Conservation (phyloP, 1,139 yeast species). For the Taphrina sp. region DNA sequence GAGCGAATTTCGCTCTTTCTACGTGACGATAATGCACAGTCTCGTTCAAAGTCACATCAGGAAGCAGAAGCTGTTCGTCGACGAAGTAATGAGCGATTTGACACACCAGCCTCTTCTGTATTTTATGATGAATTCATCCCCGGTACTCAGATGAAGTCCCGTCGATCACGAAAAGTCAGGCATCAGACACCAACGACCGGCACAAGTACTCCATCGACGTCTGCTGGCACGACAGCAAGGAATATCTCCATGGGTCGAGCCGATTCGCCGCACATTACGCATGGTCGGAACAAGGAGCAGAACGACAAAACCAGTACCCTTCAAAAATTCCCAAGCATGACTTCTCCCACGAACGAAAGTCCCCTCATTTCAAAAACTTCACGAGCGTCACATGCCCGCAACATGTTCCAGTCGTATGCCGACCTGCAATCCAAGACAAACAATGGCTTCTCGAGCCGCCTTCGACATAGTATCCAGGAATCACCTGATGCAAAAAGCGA, state of each 20-base stretch:
- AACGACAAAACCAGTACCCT: background rate
- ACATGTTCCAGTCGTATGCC: conserved; percentile 5
- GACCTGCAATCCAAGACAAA: conserved; percentile 13
- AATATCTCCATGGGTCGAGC: background rate
- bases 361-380: conserved; percentile 2
- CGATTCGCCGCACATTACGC: background rate
- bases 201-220: conserved; percentile 1
- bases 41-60: conserved; percentile 4
- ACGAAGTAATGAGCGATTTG: conserved; percentile 17
- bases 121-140: conserved; percentile 27
- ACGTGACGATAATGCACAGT: conserved; percentile 51
- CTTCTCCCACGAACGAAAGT: background rate
- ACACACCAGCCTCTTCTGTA: conserved; percentile 24
- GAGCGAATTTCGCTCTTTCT: conserved; percentile 65
- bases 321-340: background rate
- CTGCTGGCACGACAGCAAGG: background rate
- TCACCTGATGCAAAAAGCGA: no score
- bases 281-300: background rate
- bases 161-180: background rate
- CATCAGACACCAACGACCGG: conserved; percentile 1
- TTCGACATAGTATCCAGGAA: background rate
- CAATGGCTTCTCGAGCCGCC: conserved; percentile 10
- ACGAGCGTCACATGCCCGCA: background rate
- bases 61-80: conserved; percentile 20
- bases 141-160: conserved; percentile 15